Evolutionary conservation across 306 rosid species (phyloP).

Genomic region (Trifolium pratense): DNA sequence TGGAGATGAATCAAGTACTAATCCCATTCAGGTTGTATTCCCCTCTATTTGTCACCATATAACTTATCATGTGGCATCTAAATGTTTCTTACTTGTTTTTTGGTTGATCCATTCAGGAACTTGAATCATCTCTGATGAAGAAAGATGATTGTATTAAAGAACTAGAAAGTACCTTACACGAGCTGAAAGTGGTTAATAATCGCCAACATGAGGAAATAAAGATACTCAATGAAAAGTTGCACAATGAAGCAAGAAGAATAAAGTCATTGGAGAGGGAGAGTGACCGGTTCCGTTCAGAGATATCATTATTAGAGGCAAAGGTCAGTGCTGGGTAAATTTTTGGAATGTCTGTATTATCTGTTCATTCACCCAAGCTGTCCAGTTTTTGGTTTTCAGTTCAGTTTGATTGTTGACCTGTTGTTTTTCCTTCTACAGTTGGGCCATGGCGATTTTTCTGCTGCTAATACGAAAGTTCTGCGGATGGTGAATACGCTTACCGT

Average conservation of each 20-base stretch:
- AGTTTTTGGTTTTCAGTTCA: conserved; percentile 37
- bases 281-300: conserved; percentile 78
- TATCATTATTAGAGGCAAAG: conserved; percentile 91
- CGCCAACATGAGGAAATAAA: conserved; percentile 71
- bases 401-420: conserved; percentile 15
- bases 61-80: conserved; percentile 27
- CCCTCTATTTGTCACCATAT: conserved; percentile 30
- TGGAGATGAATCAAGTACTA: conserved; percentile 51
- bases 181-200: conserved; percentile 62
- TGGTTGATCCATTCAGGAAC: conserved; percentile 65
- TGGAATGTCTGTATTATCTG: conserved; percentile 16
- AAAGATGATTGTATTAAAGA: conserved; percentile 74
- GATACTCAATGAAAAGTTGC: conserved; percentile 71
- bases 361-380: conserved; percentile 21
- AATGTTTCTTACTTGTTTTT: conserved; percentile 39
- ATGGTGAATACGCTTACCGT: conserved; percentile 93
- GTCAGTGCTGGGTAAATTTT: conserved; percentile 50
- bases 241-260: conserved; percentile 66
- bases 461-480: conserved; percentile 91
- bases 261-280: conserved; percentile 89
- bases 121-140: conserved; percentile 69
- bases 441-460: conserved; percentile 72
- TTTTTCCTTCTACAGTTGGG: conserved; percentile 69
- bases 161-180: conserved; percentile 60
- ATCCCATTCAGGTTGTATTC: conserved; percentile 59